phyloP scores from a whole-genome alignment of 345 rosid species.

The Punica granatum region DNA sequence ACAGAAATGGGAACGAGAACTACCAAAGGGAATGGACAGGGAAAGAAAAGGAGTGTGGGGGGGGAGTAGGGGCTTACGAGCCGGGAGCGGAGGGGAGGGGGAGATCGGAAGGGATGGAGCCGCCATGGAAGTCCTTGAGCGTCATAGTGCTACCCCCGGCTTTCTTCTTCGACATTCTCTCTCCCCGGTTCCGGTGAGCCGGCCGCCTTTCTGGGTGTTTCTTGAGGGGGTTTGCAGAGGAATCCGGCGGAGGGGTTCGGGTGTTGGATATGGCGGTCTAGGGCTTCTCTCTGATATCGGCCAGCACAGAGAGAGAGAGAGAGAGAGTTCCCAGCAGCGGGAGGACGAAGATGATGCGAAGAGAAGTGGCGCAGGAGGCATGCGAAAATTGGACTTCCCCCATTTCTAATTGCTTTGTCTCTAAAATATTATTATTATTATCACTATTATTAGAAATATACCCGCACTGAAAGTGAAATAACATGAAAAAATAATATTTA shows the following conservation, averaged over 20 bases:
- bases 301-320: neutral
- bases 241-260: neutral
- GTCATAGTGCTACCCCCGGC: conserved; percentile 69
- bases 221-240: neutral
- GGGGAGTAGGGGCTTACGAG: conserved; percentile 35
- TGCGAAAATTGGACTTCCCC: no score
- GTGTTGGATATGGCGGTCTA: neutral
- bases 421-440: no score
- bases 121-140: conserved; percentile 90
- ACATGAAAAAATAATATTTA: no score
- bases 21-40: neutral
- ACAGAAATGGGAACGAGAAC: no score
- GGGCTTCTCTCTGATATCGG: neutral
- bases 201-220: neutral
- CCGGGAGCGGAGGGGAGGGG: conserved; percentile 93
- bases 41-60: neutral
- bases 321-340: no score
- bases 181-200: neutral
- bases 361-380: neutral
- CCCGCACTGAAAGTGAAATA: no score
- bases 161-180: conserved; percentile 79
- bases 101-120: conserved; percentile 79
- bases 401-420: no score
- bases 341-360: neutral
- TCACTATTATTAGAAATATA: no score